phyloP scores from a whole-genome alignment of 345 rosid genomes.

The Sonneratia alba region DNA sequence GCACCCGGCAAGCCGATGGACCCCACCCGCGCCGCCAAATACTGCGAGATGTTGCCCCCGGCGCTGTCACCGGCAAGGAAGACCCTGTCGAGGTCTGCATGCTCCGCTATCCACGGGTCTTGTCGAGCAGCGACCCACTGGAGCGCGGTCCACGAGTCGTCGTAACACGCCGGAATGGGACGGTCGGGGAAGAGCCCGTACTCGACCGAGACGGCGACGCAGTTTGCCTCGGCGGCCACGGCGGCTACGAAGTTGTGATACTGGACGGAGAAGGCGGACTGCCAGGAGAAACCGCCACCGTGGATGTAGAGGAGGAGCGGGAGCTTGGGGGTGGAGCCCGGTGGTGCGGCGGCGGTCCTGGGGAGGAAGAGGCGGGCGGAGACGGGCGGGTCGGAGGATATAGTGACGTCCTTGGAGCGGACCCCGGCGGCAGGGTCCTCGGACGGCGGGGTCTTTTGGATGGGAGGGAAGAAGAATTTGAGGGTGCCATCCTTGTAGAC shows the following conservation, averaged over 20 bases:
- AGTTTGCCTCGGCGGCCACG: slow-evolving; percentile 13
- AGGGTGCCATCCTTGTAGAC: slow-evolving; percentile 18
- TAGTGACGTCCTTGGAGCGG: slow-evolving; percentile 19
- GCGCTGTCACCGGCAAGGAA: slow-evolving; percentile 31
- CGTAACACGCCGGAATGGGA: slow-evolving; percentile 28
- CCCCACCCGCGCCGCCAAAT: slow-evolving; percentile 20
- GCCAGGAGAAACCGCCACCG: slow-evolving; percentile 24
- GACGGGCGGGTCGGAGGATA: slow-evolving; percentile 18
- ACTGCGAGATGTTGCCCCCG: slow-evolving; percentile 33
- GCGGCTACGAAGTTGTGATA: slow-evolving; percentile 11
- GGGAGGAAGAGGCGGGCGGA: slow-evolving; percentile 26
- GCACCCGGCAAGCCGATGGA: slow-evolving; percentile 7
- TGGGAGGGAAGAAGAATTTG: slow-evolving; percentile 4
- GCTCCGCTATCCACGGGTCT: slow-evolving; percentile 24
- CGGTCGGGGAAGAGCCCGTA: slow-evolving; percentile 30
- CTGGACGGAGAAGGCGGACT: slow-evolving; percentile 16
- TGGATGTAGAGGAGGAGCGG: slow-evolving; percentile 22
- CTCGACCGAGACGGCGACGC: slow-evolving; percentile 21
- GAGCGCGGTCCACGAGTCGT: slow-evolving; percentile 34
- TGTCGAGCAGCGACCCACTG: slow-evolving; percentile 19
- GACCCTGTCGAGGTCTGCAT: slow-evolving; percentile 20
- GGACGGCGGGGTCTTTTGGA: slow-evolving; percentile 12
- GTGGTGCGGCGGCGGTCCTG: background rate
- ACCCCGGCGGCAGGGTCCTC: slow-evolving; percentile 13
- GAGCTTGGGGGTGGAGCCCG: slow-evolving; percentile 8